phyloP scores from a whole-genome alignment of 441 rosid species.

The Pelargonium cotyledonis region DNA sequence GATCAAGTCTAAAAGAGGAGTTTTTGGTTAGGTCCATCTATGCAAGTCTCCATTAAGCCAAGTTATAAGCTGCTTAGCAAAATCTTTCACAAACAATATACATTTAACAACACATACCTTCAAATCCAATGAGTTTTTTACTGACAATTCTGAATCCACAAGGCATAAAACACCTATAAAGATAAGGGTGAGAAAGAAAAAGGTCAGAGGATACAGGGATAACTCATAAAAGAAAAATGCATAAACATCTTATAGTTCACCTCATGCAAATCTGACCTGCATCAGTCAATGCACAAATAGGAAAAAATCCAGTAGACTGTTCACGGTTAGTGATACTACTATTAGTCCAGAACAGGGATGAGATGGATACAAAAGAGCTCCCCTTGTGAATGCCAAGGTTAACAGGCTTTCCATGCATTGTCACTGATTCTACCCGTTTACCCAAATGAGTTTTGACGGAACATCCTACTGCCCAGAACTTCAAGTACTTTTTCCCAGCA shows the following conservation, averaged over 20 bases:
- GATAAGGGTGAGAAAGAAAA: slow-evolving; percentile 12
- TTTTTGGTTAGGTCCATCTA: slow-evolving; percentile 6
- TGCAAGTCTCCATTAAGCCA: slow-evolving; percentile 1
- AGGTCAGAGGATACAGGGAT: slow-evolving; percentile 12
- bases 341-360: slow-evolving; percentile 33
- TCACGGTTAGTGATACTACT: slow-evolving; percentile 22
- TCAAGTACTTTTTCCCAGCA: slow-evolving; percentile 77
- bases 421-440: slow-evolving; percentile 33
- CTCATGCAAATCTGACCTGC: slow-evolving; percentile 41
- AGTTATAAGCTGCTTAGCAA: slow-evolving; percentile 4
- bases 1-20: background rate
- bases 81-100: slow-evolving; percentile 12
- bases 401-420: slow-evolving; percentile 50
- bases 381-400: slow-evolving; percentile 56
- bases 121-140: slow-evolving; percentile 50
- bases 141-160: slow-evolving; percentile 40
- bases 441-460: slow-evolving; percentile 47
- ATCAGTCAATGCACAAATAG: slow-evolving; percentile 57
- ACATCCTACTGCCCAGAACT: slow-evolving; percentile 59
- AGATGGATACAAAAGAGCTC: slow-evolving; percentile 56
- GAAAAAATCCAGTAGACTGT: slow-evolving; percentile 31
- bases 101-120: slow-evolving; percentile 37
- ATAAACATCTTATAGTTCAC: slow-evolving; percentile 20
- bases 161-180: slow-evolving; percentile 60
- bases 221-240: slow-evolving; percentile 19